Base-by-base conservation (phyloP, 2,329 filamentous ascomycete species). In the Myotisia sp. region DNA sequence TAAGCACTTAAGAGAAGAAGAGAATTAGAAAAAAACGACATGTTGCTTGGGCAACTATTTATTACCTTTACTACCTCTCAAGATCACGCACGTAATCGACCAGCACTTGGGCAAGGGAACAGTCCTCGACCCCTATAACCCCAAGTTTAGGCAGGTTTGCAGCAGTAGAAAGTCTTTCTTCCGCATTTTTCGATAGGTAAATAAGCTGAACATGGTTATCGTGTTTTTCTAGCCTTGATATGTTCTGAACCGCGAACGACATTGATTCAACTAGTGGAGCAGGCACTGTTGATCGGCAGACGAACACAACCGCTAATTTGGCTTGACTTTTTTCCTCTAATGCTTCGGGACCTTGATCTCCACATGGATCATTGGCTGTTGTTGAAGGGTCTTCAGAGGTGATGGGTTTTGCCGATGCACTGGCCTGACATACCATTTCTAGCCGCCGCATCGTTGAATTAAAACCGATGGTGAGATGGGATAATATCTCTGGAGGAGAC, bases 171-270 rank as follows among this genome's bases (percentile, higher is more conserved):
- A 40, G 19, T 14, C 32, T 21, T 16, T 17, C 13, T 10, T 29
- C 31, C 3, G 38, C 26, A 17, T 26, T 32, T 12, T 32, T 47
- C 8, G 50, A 44, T 2, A 63, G 47, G 7, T 47, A 38, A 7
- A 63, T 42, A 5, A 62, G 46, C 9, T 50, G 51, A 7, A 48
- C 52, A 13, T 42, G 38, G 12, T 36, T 8, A 8, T 39, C 37
- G 5, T 26, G 19, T 18, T 44, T 36, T 24, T 35, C 14, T 14
- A 22, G 29, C 3, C 33, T 33, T 12, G 40, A 47, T 29, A 45
- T 42, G 10, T 35, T 33, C n/a, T 40, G 27, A 18, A 40, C 30
- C 6, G 49, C 42, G n/a, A 44, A 37, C 6, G 48, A 46, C 17
- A 53, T 36, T 29, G 49, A 44, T 5, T 43, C 30, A 29, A 44